These are phyloP conservation scores for Leptosphaerulina australis DNA, from an alignment of 2,329 filamentous ascomycete genomes.

Conservation along the genomic window DNA sequence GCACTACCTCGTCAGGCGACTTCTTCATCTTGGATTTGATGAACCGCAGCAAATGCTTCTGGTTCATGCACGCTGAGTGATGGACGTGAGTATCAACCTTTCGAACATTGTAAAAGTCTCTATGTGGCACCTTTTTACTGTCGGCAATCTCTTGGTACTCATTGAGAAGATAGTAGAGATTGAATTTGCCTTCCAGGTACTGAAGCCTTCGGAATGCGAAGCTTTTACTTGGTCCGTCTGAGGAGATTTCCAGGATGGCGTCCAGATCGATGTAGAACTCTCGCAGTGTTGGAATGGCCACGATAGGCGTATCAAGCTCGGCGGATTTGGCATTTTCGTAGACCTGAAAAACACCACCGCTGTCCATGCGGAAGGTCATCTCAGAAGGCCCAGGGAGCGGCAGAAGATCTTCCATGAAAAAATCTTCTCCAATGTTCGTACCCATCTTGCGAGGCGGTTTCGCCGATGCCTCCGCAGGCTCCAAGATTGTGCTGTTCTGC, in stretches of 20 bases:
- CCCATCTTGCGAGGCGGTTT: slow-evolving; percentile 78
- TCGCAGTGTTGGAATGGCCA: slow-evolving; percentile 86
- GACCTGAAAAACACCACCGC: slow-evolving; percentile 88
- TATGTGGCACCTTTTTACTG: slow-evolving; percentile 94
- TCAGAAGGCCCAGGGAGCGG: slow-evolving; percentile 74
- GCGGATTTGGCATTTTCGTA: slow-evolving; percentile 72
- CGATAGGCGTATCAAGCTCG: slow-evolving; percentile 69
- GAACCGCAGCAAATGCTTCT: slow-evolving; percentile 96
- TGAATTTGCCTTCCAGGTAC: slow-evolving; percentile 96
- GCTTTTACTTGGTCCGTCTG: slow-evolving; percentile 94
- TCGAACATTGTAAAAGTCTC: slow-evolving; percentile 98
- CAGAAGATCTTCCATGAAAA: slow-evolving; percentile 76
- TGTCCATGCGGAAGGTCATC: slow-evolving; percentile 79
- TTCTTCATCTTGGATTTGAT: slow-evolving; percentile 99
- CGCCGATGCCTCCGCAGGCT: slow-evolving; percentile 39
- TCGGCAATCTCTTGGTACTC: slow-evolving; percentile 98
- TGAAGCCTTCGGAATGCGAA: slow-evolving; percentile 94
- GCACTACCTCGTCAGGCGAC: slow-evolving; percentile 88
- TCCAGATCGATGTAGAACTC: slow-evolving; percentile 98
- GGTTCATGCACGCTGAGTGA: slow-evolving; percentile 99
- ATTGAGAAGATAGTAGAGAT: slow-evolving; percentile 89
- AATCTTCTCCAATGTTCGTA: slow-evolving; percentile 89
- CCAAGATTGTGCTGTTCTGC: slow-evolving; percentile 46
- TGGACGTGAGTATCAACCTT: slow-evolving; percentile 99
- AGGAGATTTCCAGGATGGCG: slow-evolving; percentile 82